These are phyloP conservation scores for Lasiodiplodia gonubiensis DNA, from an alignment of 2,329 filamentous ascomycete genomes.

Conservation along the genomic window DNA sequence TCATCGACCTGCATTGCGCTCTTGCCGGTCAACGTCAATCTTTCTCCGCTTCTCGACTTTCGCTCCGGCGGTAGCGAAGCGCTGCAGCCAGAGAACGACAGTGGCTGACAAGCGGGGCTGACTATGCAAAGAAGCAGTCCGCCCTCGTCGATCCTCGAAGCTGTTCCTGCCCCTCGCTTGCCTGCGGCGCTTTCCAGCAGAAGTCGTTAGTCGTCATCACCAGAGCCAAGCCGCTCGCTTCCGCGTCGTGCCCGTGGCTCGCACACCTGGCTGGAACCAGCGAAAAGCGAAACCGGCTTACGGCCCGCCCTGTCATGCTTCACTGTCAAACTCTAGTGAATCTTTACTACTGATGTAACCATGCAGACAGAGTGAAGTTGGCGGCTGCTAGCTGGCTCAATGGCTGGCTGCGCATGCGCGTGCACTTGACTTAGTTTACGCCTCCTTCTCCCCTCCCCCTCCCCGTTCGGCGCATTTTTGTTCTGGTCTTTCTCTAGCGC, in stretches of 20 bases:
- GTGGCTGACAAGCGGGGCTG: background rate
- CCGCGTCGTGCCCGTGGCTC: background rate
- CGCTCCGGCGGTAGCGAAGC: background rate
- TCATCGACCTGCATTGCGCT: background rate
- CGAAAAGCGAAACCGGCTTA: no score
- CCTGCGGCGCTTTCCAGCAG: background rate
- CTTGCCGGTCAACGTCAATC: background rate
- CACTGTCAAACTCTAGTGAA: no score
- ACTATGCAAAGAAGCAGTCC: background rate
- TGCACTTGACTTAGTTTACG: no score
- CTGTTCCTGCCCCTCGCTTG: background rate
- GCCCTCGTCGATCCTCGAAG: background rate
- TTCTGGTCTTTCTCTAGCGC: no score
- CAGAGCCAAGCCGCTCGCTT: background rate
- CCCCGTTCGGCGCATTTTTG: no score
- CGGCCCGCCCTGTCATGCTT: no score
- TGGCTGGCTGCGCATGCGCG: no score
- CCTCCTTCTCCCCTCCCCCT: no score
- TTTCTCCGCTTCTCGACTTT: background rate
- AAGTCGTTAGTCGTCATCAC: background rate
- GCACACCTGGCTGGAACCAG: no score
- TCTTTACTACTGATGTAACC: no score
- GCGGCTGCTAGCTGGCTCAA: no score
- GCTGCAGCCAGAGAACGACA: background rate
- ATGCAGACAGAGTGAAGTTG: no score